These are phyloP conservation scores for Urtica urens DNA, from an alignment of 306 rosid genomes.

Conservation along the genomic window DNA sequence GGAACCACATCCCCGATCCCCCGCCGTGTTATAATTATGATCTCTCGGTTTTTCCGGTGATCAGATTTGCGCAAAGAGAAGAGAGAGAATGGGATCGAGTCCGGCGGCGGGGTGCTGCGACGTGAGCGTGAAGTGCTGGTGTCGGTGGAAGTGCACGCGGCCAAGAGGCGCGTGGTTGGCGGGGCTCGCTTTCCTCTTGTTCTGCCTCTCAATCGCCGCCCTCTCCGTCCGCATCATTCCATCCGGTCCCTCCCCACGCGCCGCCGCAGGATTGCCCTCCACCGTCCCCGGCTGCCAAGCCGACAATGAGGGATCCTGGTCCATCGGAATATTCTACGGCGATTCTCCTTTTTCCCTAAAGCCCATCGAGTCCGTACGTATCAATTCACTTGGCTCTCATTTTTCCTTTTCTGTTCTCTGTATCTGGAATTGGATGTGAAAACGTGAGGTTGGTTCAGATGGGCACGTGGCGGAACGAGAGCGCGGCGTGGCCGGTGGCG, in stretches of 20 bases:
- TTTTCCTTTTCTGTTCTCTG: neutral
- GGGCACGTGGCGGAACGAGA: slow-evolving; percentile 55
- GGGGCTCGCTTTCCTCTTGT: slow-evolving; percentile 57
- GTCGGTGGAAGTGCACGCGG: slow-evolving; percentile 39
- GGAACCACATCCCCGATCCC: neutral
- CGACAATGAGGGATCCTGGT: slow-evolving; percentile 99
- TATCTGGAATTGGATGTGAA: no score
- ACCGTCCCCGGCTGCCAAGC: slow-evolving; percentile 50
- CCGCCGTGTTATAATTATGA: no score
- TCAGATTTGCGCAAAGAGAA: neutral
- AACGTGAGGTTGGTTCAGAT: slow-evolving; percentile 20
- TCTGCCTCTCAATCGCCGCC: slow-evolving; percentile 70
- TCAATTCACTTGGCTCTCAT: no score
- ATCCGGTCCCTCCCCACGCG: slow-evolving; percentile 42
- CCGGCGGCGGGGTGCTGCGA: slow-evolving; percentile 50
- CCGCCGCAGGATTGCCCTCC: slow-evolving; percentile 19
- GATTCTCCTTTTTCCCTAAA: slow-evolving; percentile 77
- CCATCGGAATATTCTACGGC: slow-evolving; percentile 84
- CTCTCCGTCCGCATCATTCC: slow-evolving; percentile 76
- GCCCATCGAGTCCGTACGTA: slow-evolving; percentile 73
- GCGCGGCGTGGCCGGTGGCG: slow-evolving; percentile 94
- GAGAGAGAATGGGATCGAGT: slow-evolving; percentile 49
- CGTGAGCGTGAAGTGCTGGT: slow-evolving; percentile 47
- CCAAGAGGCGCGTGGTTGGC: slow-evolving; percentile 50
- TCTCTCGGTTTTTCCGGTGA: neutral